phyloP scores from a whole-genome alignment of 2,329 filamentous ascomycete genomes.

The Zalaria obscura region DNA sequence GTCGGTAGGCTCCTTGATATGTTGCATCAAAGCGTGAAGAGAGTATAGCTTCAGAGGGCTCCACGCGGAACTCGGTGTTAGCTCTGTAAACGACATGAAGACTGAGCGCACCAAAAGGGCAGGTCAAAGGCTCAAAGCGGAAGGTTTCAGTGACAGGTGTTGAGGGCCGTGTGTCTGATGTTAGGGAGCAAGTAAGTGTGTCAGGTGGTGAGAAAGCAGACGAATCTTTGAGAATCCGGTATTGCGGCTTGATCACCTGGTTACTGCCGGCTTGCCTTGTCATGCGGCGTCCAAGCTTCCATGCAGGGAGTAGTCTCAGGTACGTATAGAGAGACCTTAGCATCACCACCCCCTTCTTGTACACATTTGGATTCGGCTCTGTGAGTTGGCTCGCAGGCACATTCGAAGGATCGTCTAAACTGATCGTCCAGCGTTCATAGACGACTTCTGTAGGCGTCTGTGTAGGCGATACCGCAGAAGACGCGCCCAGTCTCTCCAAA shows the following conservation, averaged over 20 bases:
- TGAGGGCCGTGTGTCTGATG: slow-evolving; percentile 7
- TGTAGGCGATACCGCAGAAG: slow-evolving; percentile 32
- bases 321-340: slow-evolving; percentile 81
- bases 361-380: slow-evolving; percentile 65
- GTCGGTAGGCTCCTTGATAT: slow-evolving; percentile 5
- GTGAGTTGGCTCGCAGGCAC: slow-evolving; percentile 41
- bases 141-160: slow-evolving; percentile 53
- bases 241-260: slow-evolving; percentile 56
- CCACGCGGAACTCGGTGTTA: slow-evolving; percentile 81
- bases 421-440: slow-evolving; percentile 80
- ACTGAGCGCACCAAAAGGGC: slow-evolving; percentile 71
- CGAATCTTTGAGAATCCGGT: slow-evolving; percentile 54
- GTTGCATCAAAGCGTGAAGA: slow-evolving; percentile 45
- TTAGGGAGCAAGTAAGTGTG: slow-evolving; percentile 55
- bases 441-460: slow-evolving; percentile 52
- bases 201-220: slow-evolving; percentile 45
- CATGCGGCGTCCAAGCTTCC: slow-evolving; percentile 66
- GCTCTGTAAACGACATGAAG: slow-evolving; percentile 73
- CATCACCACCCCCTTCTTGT: slow-evolving; percentile 93
- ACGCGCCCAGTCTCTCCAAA: slow-evolving; percentile 47
- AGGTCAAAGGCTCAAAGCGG: slow-evolving; percentile 70
- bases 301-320: slow-evolving; percentile 69
- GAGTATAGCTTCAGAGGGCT: slow-evolving; percentile 77
- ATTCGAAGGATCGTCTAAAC: slow-evolving; percentile 51
- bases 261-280: slow-evolving; percentile 53